Evolutionary conservation across 352 stramenopile genomes (phyloP).

Genomic region (Aphanomyces stellatus): DNA sequence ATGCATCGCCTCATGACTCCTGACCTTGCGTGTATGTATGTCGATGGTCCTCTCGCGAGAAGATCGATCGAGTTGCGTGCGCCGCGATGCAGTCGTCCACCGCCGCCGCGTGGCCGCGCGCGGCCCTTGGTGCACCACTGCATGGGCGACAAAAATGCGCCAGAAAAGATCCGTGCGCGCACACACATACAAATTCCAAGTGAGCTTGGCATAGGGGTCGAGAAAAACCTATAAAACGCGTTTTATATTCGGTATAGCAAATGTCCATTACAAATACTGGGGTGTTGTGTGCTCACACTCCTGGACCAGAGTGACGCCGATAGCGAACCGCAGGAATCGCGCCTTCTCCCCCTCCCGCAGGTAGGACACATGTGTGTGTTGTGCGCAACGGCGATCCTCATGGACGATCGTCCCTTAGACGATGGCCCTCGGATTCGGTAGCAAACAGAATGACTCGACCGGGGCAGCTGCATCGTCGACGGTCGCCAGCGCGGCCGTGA

Average conservation of each 20-base stretch:
- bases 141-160: too few relatives aligned
- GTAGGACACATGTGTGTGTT: not conserved
- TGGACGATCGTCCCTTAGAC: too few relatives aligned
- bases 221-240: constrained; percentile 2
- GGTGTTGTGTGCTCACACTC: not conserved
- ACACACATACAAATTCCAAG: constrained; percentile 17
- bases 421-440: constrained; percentile 19
- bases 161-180: too few relatives aligned
- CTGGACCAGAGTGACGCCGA: constrained; percentile 3
- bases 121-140: too few relatives aligned
- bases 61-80: too few relatives aligned
- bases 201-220: not conserved
- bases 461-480: not conserved
- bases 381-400: not conserved
- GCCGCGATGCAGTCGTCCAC: too few relatives aligned
- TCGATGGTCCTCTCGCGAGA: too few relatives aligned
- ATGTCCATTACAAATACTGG: constrained; percentile 4
- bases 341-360: not conserved
- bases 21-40: too few relatives aligned
- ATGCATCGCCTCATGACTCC: too few relatives aligned
- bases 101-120: too few relatives aligned
- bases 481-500: not conserved
- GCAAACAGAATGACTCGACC: not conserved
- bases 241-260: not conserved
- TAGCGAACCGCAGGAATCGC: not conserved